phyloP scores from a whole-genome alignment of 768 basidiomycete genomes.

The Podaxis sp. region DNA sequence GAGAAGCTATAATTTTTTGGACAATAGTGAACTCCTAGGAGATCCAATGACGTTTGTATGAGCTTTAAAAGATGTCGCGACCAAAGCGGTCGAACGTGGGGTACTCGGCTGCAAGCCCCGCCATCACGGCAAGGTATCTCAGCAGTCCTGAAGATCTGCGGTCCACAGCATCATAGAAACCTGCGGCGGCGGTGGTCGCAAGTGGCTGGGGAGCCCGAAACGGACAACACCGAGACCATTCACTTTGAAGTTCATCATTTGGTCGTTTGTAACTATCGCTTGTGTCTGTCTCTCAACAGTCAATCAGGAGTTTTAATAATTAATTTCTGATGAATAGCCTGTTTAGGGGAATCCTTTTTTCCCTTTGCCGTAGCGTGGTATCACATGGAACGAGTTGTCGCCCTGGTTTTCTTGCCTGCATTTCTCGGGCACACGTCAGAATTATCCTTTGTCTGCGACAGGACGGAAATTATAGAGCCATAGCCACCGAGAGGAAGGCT shows the following conservation, averaged over 20 bases:
- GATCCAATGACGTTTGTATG: background rate
- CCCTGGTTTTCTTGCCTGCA: background rate
- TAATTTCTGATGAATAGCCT: too few species aligned
- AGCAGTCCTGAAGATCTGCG: background rate
- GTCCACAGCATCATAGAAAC: background rate
- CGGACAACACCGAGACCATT: background rate
- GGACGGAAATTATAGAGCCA: background rate
- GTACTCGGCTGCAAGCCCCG: background rate
- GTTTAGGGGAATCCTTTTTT: background rate
- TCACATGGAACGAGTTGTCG: background rate
- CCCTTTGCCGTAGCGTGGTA: background rate
- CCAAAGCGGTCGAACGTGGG: background rate
- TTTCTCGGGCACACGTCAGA: background rate
- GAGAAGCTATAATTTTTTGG: background rate
- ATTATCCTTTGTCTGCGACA: background rate
- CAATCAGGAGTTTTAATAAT: background rate
- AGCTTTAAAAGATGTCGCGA: background rate
- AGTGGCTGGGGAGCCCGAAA: background rate
- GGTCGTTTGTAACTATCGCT: background rate
- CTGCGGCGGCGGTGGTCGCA: background rate
- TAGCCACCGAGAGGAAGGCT: background rate
- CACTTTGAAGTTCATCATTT: background rate
- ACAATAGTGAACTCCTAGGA: background rate
- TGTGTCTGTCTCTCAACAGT: background rate
- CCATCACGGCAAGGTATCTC: background rate